Percentiles rank a stretch among this genome's conserved stretches.
Conservation (phyloP, 352 stramenopile species). For the Pythium aristosporum region DNA sequence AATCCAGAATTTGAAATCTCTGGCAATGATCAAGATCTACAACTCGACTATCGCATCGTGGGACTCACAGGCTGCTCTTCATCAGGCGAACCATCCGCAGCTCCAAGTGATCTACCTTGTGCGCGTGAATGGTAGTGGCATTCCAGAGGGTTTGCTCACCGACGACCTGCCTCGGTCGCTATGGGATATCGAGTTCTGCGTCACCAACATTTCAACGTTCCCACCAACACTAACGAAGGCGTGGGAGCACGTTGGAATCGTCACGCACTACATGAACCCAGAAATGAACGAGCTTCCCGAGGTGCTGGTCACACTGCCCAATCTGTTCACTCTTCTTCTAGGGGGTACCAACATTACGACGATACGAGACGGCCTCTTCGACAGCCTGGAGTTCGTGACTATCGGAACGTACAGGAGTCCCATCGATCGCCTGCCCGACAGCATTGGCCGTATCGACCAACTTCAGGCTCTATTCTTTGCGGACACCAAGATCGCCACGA, state of each 20-base stretch:
- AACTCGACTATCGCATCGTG: conserved; percentile 3
- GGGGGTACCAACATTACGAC: not conserved
- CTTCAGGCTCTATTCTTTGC: not conserved
- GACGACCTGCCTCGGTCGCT: not conserved
- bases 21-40: conserved; percentile 13
- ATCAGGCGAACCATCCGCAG: not conserved
- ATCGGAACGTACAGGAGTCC: not conserved
- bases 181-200: not conserved
- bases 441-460: not conserved
- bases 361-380: not conserved
- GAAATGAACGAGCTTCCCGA: not conserved
- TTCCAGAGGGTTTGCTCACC: conserved; percentile 1
- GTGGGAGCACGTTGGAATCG: not conserved
- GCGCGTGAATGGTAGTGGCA: not conserved
- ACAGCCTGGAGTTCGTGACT: not conserved
- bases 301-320: not conserved
- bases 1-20: not conserved
- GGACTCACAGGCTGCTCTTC: not conserved
- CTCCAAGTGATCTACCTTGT: not conserved
- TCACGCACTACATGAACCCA: not conserved
- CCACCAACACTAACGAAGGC: not conserved
- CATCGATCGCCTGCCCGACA: not conserved
- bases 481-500: not conserved
- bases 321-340: not conserved
- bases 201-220: conserved; percentile 3